Base-by-base conservation (phyloP, 108 stramenopile genomes). In the Mayamaea pseudoterrestris region DNA sequence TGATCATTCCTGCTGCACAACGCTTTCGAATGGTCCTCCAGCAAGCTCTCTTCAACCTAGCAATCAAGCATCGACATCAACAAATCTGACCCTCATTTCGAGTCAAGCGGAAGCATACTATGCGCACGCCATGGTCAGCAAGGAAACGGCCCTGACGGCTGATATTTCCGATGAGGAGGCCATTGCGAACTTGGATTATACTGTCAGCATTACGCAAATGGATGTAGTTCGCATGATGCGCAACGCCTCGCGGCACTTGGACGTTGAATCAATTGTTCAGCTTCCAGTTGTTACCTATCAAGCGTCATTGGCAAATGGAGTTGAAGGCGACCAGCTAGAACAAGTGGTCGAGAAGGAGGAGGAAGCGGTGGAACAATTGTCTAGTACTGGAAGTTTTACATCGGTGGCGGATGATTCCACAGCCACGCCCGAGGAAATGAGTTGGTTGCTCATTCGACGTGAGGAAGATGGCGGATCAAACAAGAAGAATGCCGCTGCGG, bases 191-290 rank as follows among this genome's bases (percentile, higher is more conserved):
- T 53, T 85, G 22, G 83, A 85, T 40, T 85, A 71, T 35, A 69
- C 71, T 24, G n/a, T n/a, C n/a, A 20, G 20, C 20, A 80, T 85
- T 24, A 74, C 78, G 2, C 83, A 85, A 66, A 65, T 77, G 63
- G 83, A 85, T 35, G 71, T 85, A 28, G 56, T 74, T 21, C 63
- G 83, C 5, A 85, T 85, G 83, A 54, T 69, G 16, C 63, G 83
- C 24, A 67, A 71, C 44, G 78, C 78, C 13, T 69, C 76, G 4
- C 55, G 78, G 13, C 74, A 71, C 49, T 54, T 80, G 29, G 78
- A 78, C 48, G 78, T 85, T 3, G 63, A 78, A 13, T 65, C 57
- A 30, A 80, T 85, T 35, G 45, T 73, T 30, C 58, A 31, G 17
- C 57, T 85, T 11, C 76, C 83, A 27, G 76, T 71, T 5, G 54